Evolutionary conservation across 2,329 filamentous ascomycete genomes (phyloP), one percentile per base, ranked within the genome.

Genomic region (Venturiaceae sp.): DNA sequence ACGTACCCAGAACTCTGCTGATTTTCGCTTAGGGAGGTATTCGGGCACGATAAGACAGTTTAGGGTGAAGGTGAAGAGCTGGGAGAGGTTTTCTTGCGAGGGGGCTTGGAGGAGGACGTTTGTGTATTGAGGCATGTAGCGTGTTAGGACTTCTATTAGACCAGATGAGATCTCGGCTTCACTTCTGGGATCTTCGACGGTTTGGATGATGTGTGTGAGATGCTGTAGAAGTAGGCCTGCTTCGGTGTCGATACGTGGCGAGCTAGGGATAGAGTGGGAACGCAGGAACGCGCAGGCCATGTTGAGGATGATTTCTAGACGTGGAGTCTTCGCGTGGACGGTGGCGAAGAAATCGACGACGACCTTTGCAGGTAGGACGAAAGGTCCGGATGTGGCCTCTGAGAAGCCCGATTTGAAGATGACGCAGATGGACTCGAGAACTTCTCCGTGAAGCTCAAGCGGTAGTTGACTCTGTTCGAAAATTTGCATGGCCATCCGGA

Each of bases 401-500:
- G 85, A 85, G 66, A 92, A 92, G 0, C 90, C 90, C 21, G 84
- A 81, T 41, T 85, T 83, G 54, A 92, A 77, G 53, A 92, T 82
- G 59, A 78, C 79, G 71, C 89, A 94, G 34, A 86, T 83, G 3
- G 83, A 78, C 65, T 92, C 88, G 23, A 87, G 79, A 11, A 90
- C 80, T 63, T 92, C 89, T 23, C 83, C 80, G 59, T 81, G 83
- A 28, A 59, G 41, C 19, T 47, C 58, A n/a, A 59, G 41, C 13
- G 58, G 36, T 2, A 19, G 21, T 23, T 32, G 28, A 21, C 32
- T 39, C 6, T 33, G 16, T 19, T 16, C 61, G 52, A 26, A 61
- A 56, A 41, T 57, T 6, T 74, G 26, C 33, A 60, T 23, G 7
- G 47, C 54, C 23, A 26, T 37, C 8, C n/a, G 33, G 19, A 60